phyloP scores from a whole-genome alignment of 2,329 filamentous ascomycete species.

The Neospermospora avenae region DNA sequence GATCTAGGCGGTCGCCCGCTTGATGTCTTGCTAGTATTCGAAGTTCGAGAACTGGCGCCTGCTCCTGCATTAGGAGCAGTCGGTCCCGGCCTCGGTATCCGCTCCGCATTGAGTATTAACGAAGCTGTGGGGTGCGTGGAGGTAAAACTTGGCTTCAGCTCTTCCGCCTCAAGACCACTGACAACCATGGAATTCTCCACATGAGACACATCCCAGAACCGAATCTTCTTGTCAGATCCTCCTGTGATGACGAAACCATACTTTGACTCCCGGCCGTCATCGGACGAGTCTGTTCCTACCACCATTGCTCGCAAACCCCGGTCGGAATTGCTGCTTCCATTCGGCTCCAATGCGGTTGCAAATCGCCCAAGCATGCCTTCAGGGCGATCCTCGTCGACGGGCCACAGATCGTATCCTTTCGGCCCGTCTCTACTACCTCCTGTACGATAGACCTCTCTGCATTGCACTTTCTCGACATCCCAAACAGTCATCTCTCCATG shows the following conservation, averaged over 20 bases:
- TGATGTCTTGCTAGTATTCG: constrained; percentile 28
- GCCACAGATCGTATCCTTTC: constrained; percentile 76
- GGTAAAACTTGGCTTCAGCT: constrained; percentile 70
- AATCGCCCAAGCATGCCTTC: constrained; percentile 87
- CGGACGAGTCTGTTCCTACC: constrained; percentile 66
- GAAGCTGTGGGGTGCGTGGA: constrained; percentile 59
- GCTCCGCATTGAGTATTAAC: constrained; percentile 64
- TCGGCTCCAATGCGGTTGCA: constrained; percentile 68
- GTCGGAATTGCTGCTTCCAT: constrained; percentile 52
- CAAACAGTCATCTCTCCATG: constrained; percentile 90
- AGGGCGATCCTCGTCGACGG: constrained; percentile 83
- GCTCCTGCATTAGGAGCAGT: constrained; percentile 34
- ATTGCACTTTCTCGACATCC: constrained; percentile 89
- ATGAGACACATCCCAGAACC: constrained; percentile 87
- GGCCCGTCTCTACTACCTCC: constrained; percentile 57
- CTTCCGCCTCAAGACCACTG: constrained; percentile 70
- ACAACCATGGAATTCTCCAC: constrained; percentile 77
- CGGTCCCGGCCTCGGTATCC: constrained; percentile 28
- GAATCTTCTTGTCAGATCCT: constrained; percentile 83
- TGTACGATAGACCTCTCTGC: constrained; percentile 80
- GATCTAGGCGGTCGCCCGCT: constrained; percentile 59
- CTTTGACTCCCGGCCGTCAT: constrained; percentile 68
- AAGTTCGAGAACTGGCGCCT: constrained; percentile 30
- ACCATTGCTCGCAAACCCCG: constrained; percentile 72
- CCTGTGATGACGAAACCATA: constrained; percentile 84